Evolutionary conservation across 345 rosid species (phyloP).

Genomic region (Moricandia moricandioides): DNA sequence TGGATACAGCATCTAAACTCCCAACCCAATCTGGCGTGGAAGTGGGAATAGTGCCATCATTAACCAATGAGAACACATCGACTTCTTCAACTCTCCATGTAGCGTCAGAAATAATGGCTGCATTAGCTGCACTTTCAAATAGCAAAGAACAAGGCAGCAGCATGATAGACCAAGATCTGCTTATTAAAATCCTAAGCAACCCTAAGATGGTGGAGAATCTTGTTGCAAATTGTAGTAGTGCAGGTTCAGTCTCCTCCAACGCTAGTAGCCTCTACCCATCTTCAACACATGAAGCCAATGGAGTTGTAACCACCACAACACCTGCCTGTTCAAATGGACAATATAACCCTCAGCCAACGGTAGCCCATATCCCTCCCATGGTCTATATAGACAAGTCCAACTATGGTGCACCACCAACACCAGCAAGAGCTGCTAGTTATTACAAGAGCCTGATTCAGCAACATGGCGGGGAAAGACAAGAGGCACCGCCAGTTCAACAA

Average conservation of each 20-base stretch:
- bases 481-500: slow-evolving; percentile 44
- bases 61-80: slow-evolving; percentile 37
- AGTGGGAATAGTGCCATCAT: slow-evolving; percentile 18
- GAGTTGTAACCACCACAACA: slow-evolving; percentile 39
- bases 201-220: slow-evolving; percentile 76
- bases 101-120: slow-evolving; percentile 63
- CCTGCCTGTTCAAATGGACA: slow-evolving; percentile 49
- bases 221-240: slow-evolving; percentile 48
- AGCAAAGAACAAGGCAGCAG: slow-evolving; percentile 55
- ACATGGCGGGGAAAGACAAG: slow-evolving; percentile 92
- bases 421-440: slow-evolving; percentile 66
- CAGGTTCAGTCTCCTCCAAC: slow-evolving; percentile 42
- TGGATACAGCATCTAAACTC: slow-evolving; percentile 46
- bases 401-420: slow-evolving; percentile 44
- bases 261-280: slow-evolving; percentile 33
- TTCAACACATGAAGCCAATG: slow-evolving; percentile 38
- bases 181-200: slow-evolving; percentile 68
- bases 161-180: slow-evolving; percentile 76
- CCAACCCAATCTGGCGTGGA: slow-evolving; percentile 17
- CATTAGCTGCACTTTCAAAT: slow-evolving; percentile 62
- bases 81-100: slow-evolving; percentile 39
- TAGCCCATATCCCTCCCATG: slow-evolving; percentile 35
- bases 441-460: slow-evolving; percentile 94
- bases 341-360: slow-evolving; percentile 45
- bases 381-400: slow-evolving; percentile 37